Evolutionary conservation across 2,329 filamentous ascomycete species (phyloP).

Genomic region (Biscogniauxia sp.): DNA sequence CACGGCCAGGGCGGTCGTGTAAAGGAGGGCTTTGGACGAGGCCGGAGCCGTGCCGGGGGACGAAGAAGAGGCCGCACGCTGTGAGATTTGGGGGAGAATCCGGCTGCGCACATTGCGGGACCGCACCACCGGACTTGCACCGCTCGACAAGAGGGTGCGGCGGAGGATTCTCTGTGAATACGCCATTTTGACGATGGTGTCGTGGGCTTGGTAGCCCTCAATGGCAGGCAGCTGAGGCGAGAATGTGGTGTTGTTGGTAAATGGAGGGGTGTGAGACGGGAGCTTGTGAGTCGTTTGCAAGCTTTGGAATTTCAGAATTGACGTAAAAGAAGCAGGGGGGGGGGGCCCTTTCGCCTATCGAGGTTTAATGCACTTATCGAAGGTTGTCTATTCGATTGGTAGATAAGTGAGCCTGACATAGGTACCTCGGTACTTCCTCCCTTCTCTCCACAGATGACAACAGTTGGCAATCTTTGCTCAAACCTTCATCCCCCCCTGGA

Average conservation of each 20-base stretch:
- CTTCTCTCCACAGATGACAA: not conserved
- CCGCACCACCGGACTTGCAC: slow-evolving; percentile 14
- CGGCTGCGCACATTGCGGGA: slow-evolving; percentile 17
- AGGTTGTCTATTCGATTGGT: no score
- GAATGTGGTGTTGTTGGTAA: slow-evolving; percentile 3
- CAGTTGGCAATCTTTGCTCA: not conserved
- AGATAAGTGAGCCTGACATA: no score
- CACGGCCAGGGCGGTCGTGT: slow-evolving; percentile 41
- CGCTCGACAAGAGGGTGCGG: slow-evolving; percentile 15
- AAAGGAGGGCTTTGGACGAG: slow-evolving; percentile 37
- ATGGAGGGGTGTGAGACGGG: not conserved
- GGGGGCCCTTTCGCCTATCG: not conserved
- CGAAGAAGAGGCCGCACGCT: slow-evolving; percentile 17
- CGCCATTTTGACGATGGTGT: slow-evolving; percentile 24
- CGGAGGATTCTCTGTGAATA: slow-evolving; percentile 22
- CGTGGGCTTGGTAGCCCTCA: slow-evolving; percentile 30
- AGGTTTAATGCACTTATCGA: not conserved
- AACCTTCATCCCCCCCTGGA: no score
- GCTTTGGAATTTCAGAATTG: not conserved
- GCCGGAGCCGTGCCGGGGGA: slow-evolving; percentile 11
- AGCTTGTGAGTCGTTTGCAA: not conserved
- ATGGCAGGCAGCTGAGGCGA: slow-evolving; percentile 21
- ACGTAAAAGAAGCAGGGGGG: not conserved
- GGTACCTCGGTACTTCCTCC: no score
- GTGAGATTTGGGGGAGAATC: slow-evolving; percentile 15